These are phyloP conservation scores for Apophysomyces trapeziformis DNA, from an alignment of 371 early-diverging fungal genomes.

Conservation along the genomic window DNA sequence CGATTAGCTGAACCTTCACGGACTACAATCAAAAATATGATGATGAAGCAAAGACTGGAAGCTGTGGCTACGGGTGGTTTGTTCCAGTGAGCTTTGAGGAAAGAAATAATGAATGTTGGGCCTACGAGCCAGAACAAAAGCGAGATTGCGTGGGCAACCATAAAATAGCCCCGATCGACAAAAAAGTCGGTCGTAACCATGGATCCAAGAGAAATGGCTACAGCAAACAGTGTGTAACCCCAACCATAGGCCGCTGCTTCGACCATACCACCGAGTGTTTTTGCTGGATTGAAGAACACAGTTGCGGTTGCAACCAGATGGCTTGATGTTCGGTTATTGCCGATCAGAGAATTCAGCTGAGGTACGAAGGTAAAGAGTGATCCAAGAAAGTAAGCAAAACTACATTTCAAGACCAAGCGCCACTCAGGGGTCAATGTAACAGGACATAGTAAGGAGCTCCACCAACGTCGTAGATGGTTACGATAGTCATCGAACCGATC, in stretches of 20 bases:
- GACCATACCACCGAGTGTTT: constrained; percentile 68
- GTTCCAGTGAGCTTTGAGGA: constrained; percentile 65
- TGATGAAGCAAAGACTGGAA: constrained; percentile 64
- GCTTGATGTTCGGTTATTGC: constrained; percentile 51
- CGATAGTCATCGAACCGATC: not conserved
- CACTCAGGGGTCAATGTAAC: constrained; percentile 33
- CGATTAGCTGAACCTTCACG: constrained; percentile 57
- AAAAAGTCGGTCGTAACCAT: constrained; percentile 66
- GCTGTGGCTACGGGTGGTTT: constrained; percentile 68
- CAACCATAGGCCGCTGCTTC: constrained; percentile 68
- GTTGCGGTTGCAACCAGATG: constrained; percentile 69
- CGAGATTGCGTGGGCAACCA: constrained; percentile 53
- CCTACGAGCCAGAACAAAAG: constrained; percentile 63
- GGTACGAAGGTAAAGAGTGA: constrained; percentile 70
- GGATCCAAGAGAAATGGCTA: constrained; percentile 53
- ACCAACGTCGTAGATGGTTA: not conserved
- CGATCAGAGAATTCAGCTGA: constrained; percentile 47
- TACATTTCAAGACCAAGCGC: constrained; percentile 62
- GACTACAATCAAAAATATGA: constrained; percentile 56
- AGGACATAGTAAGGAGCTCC: not conserved
- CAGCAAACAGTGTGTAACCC: constrained; percentile 57
- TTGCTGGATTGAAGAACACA: constrained; percentile 75
- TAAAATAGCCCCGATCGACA: constrained; percentile 42
- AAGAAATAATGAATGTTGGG: constrained; percentile 62
- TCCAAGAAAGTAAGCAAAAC: constrained; percentile 64